Evolutionary conservation across 768 basidiomycete species (phyloP).

Genomic region (Mycena indigotica): DNA sequence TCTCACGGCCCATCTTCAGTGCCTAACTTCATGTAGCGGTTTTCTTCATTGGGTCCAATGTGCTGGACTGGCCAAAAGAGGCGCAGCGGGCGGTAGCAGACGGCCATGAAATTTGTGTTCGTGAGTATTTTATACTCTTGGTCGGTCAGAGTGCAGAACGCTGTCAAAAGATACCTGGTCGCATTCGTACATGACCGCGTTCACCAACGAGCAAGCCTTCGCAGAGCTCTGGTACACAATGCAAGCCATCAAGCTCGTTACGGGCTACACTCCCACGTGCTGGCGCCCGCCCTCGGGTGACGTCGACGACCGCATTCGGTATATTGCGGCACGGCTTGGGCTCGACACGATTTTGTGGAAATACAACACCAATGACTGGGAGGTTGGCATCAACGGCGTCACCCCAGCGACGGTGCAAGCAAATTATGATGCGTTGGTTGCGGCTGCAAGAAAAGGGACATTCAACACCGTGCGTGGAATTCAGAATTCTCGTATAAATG

Average conservation of each 20-base stretch:
- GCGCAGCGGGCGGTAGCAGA: slow-evolving; percentile 18
- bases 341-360: slow-evolving; percentile 68
- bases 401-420: background rate
- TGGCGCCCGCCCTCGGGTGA: slow-evolving; percentile 41
- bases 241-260: slow-evolving; percentile 55
- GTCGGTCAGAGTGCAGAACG: background rate
- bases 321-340: slow-evolving; percentile 2
- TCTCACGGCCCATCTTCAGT: background rate
- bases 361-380: slow-evolving; percentile 73
- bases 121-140: slow-evolving; percentile 2
- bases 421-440: background rate
- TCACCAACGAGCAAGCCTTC: slow-evolving; percentile 66
- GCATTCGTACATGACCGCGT: slow-evolving; percentile 59
- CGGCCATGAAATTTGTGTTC: slow-evolving; percentile 20
- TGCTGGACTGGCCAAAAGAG: slow-evolving; percentile 12
- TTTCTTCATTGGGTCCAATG: slow-evolving; percentile 21
- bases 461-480: background rate
- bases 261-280: slow-evolving; percentile 59
- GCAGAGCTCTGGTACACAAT: slow-evolving; percentile 78
- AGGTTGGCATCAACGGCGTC: slow-evolving; percentile 32
- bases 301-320: slow-evolving; percentile 13
- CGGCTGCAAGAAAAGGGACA: background rate
- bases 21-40: slow-evolving; percentile 6
- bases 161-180: slow-evolving; percentile 67
- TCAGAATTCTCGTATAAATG: background rate